phyloP scores from a whole-genome alignment of 768 basidiomycete genomes.

The Pisolithus microcarpus region DNA sequence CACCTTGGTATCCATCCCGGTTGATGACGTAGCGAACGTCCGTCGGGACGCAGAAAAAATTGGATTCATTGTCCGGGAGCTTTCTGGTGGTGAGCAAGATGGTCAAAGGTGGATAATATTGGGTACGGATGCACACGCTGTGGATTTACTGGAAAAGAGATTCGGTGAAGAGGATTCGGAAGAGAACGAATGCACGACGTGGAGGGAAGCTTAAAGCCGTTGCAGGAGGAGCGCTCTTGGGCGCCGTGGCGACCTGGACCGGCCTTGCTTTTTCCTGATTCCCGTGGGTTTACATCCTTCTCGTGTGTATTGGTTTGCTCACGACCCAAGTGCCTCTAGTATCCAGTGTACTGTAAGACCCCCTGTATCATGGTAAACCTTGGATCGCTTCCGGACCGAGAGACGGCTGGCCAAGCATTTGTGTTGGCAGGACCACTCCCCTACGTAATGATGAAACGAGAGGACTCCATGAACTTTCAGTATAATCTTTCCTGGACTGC shows the following conservation, averaged over 20 bases:
- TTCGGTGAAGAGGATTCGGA: constrained; percentile 26
- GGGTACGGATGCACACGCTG: constrained; percentile 44
- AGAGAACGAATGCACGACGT: constrained; percentile 11
- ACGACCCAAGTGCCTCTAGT: neutral
- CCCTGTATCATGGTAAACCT: too few species aligned
- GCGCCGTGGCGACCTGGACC: constrained; percentile 54
- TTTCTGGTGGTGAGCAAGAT: constrained; percentile 21
- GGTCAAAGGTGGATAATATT: constrained; percentile 44
- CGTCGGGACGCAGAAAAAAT: constrained; percentile 34
- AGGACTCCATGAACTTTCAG: too few species aligned
- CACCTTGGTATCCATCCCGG: constrained; percentile 42
- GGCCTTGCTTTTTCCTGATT: constrained; percentile 47
- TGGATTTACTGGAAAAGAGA: constrained; percentile 27
- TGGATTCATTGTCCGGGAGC: constrained; percentile 38
- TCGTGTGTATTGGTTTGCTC: neutral
- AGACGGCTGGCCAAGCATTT: too few species aligned
- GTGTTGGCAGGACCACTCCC: too few species aligned
- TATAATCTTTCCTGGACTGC: too few species aligned
- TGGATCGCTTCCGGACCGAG: too few species aligned
- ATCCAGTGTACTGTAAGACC: neutral
- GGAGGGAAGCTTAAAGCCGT: constrained; percentile 34
- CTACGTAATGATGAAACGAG: too few species aligned
- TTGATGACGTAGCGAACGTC: constrained; percentile 37
- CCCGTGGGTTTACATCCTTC: neutral
- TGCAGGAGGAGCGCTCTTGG: constrained; percentile 53